Evolutionary conservation across 768 basidiomycete species (phyloP).

Genomic region (Lactifluus echinatus): DNA sequence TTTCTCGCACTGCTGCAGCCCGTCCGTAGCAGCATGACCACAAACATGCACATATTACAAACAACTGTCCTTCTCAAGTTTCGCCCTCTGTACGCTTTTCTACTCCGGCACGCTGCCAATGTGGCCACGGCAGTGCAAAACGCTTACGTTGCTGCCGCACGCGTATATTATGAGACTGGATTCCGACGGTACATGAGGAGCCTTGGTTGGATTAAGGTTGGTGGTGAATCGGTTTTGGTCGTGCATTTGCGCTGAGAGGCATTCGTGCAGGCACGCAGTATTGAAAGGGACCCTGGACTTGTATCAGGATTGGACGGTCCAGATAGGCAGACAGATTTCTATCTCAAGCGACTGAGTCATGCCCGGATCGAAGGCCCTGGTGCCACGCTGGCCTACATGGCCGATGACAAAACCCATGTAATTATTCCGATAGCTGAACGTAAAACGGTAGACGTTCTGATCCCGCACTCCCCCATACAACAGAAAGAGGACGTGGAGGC

Average conservation of each 20-base stretch:
- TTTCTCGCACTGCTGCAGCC: constrained; percentile 80
- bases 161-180: constrained; percentile 92
- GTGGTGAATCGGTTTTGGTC: constrained; percentile 1
- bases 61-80: constrained; percentile 81
- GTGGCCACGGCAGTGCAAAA: constrained; percentile 85
- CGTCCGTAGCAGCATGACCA: constrained; percentile 73
- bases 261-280: constrained; percentile 46
- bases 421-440: constrained; percentile 26
- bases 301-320: constrained; percentile 37
- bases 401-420: constrained; percentile 82
- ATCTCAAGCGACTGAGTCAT: constrained; percentile 52
- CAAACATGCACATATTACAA: constrained; percentile 91
- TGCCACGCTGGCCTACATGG: constrained; percentile 78
- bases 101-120: constrained; percentile 70
- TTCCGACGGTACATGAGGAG: constrained; percentile 85
- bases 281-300: constrained; percentile 65
- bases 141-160: constrained; percentile 73
- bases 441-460: not conserved
- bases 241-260: not conserved
- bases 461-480: not conserved
- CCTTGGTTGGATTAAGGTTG: constrained; percentile 69
- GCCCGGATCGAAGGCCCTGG: constrained; percentile 73
- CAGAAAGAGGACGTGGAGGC: constrained; percentile 82
- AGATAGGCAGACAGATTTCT: constrained; percentile 31
- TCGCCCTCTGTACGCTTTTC: constrained; percentile 70